Evolutionary conservation across 805 yeast genomes (phyloP), one percentile per base, ranked within the genome.

Genomic region (Naumovozyma baii): DNA sequence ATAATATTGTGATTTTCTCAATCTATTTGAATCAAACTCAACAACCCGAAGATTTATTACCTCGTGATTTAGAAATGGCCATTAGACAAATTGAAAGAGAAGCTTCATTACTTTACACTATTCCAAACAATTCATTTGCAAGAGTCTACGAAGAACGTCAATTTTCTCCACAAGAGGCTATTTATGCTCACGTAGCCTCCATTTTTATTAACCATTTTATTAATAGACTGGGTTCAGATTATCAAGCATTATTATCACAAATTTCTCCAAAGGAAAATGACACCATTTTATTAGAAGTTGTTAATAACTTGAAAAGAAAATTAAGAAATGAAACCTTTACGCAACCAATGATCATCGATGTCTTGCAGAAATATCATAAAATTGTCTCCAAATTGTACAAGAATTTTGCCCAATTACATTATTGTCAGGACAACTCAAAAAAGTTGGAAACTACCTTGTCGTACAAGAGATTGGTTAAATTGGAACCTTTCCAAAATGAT

Each of bases 301-400:
- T 90, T 55, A 74, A 70, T 45, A 76, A 80, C 44, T 76, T 90
- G 63, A 90, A 86, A 68, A 84, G 84, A 59, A 78, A 96, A 60
- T 74, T 92, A 55, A 79, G 95, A 59, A 80, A 87, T 35, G 97
- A 92, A 63, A 88, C 97, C 15, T 90, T 81, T 62, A 85, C 96
- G 29, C 87, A 83, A 57, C 78, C 78, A 44, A 85, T 75, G 61
- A 87, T 90, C 51, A 72, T 73, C 51, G 88, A 83, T 47, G 80
- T 85, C 30, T 80, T 90, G 56, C 72, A 76, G 50, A 62, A 77
- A 45, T 77, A 87, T 60, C 68, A 75, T 44, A 81, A 75, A 29
- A 73, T 90, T 46, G 76, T 90, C 40, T 76, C 84, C 41, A 85
- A 83, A 61, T 69, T 92, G 48, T 90, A 86, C 67, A 80, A 94